These are phyloP conservation scores for Diaporthe vexans DNA, from an alignment of 2,329 filamentous ascomycete species.

Conservation along the genomic window DNA sequence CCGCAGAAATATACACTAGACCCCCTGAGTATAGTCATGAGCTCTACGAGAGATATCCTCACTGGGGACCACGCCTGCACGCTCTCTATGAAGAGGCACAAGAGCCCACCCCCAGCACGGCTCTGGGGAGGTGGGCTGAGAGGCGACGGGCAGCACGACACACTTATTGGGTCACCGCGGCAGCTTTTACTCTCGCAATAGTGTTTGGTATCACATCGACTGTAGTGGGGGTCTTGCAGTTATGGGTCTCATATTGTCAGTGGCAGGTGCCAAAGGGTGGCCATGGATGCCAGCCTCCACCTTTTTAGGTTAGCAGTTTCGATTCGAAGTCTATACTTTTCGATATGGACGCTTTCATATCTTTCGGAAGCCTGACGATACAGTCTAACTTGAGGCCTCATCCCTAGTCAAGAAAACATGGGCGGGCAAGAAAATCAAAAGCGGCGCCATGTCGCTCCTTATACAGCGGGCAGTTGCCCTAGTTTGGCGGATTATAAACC, in stretches of 20 bases:
- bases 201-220: background rate
- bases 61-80: background rate
- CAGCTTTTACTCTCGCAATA: background rate
- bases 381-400: no score
- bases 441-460: no score
- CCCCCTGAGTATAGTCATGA: background rate
- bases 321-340: no score
- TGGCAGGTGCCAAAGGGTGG: background rate
- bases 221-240: background rate
- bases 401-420: no score
- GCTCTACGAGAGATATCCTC: background rate
- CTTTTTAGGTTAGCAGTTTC: no score
- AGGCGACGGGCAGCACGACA: background rate
- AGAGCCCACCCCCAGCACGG: background rate
- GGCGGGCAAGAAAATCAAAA: no score
- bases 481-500: no score
- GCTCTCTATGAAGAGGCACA: background rate
- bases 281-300: background rate
- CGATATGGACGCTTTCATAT: no score
- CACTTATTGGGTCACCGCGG: background rate
- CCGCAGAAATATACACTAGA: background rate
- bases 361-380: no score
- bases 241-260: conserved; percentile 13
- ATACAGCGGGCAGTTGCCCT: no score
- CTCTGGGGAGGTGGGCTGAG: background rate